Percentiles rank a stretch among this genome's conserved stretches.
phyloP scores from a whole-genome alignment of 768 basidiomycete genomes.

The Boletus subparvulus region DNA sequence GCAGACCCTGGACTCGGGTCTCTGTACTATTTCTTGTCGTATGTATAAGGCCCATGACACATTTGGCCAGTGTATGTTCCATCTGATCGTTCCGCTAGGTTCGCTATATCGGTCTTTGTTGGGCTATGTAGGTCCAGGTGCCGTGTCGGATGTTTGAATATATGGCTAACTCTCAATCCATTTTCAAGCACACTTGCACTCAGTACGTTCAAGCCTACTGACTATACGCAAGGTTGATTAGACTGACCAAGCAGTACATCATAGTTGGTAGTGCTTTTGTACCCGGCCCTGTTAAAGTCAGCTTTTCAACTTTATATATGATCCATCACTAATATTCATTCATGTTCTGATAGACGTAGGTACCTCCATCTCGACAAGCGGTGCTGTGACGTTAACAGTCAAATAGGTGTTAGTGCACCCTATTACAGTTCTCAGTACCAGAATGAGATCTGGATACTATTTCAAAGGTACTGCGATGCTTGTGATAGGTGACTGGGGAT shows the following conservation, averaged over 20 bases:
- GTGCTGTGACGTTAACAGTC: neutral
- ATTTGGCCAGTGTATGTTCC: neutral
- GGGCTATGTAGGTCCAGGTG: neutral
- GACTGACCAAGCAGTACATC: neutral
- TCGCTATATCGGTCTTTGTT: conserved; percentile 11
- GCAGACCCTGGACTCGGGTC: conserved; percentile 4
- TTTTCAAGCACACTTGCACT: neutral
- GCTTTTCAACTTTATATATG: neutral
- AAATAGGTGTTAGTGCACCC: conserved; percentile 13
- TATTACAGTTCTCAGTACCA: neutral
- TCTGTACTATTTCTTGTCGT: conserved; percentile 9
- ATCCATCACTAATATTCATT: neutral
- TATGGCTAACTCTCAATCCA: neutral
- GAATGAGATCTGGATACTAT: neutral
- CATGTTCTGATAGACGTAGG: conserved; percentile 8
- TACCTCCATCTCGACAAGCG: neutral
- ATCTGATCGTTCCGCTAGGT: neutral
- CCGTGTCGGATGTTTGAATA: neutral
- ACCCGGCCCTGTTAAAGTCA: neutral
- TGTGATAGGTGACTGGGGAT: conserved; percentile 2
- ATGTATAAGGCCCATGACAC: neutral
- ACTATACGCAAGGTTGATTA: neutral
- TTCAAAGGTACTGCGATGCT: neutral
- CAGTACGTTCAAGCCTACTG: neutral
- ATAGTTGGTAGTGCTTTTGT: conserved; percentile 3